Base-by-base conservation (phyloP, 768 basidiomycete genomes). In the Candolleomyces efflorescens region DNA sequence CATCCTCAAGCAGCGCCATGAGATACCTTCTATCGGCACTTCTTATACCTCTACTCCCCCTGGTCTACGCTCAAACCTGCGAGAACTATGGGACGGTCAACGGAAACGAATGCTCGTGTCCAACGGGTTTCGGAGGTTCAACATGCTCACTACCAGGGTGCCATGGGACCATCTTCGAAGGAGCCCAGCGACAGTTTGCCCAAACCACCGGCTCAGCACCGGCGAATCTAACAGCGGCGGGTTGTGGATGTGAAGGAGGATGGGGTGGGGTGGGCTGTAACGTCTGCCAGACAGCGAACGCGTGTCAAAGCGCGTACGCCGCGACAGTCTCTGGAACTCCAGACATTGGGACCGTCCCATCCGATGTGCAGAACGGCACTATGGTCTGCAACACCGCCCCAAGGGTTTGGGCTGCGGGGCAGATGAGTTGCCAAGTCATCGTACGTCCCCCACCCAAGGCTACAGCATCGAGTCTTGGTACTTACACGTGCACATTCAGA, bases 191-290 rank as follows among this genome's bases (percentile, higher is more conserved):
- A n/a, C 70, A 84, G 41, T 68, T 87, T 49, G 71, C 82, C 12
- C 66, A 79, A 17, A 68, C 75, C 39, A 67, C 15, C 22, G 51
- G 73, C 0, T 75, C 76, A 2, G 71, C 69, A 12, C 83, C 83
- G 47, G 78, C 83, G 13, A 94, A 95, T 66, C 64, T 92, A 59
- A 87, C 86, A 1, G 69, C 82, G 15, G 75, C 85, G 20, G 77
- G 73, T 1, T 97, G 94, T 68, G 73, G 79, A 0, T 95, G 94
- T 68, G 72, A 82, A 60, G 65, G 66, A 44, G 93, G 88, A 2
- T 95, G 93, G 93, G 77, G 76, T 1, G 94, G 92, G 10, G 74
- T 75, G 1, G 89, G 82, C 0, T 93, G 91, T 68, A 92, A 91
- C 64, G 90, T 95, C 38, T 96, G 94, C 66, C 76, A 79, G 56